Base-by-base conservation (phyloP, 2,329 filamentous ascomycete genomes). In the Neofusicoccum laricinum region DNA sequence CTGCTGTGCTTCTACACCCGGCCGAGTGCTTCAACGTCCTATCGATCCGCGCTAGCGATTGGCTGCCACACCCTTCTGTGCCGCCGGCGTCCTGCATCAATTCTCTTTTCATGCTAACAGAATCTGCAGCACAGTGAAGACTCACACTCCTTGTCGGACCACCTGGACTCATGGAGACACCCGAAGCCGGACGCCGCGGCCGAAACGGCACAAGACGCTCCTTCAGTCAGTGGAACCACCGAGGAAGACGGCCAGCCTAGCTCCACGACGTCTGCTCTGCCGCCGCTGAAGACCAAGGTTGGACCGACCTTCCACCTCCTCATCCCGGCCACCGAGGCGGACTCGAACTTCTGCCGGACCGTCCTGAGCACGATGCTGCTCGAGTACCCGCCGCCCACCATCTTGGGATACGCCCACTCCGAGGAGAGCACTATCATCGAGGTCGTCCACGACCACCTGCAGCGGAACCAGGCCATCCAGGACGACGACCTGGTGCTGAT, bases 401-500 rank as follows among this genome's bases (percentile, higher is more conserved):
- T 86, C 34, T 76, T 87, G 66, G 80, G 80, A 51, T 82, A 82
- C 15, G 73, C 77, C 58, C 73, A 59, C 68, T 17, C 63, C 58
- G 79, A 82, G 71, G 73, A 82, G 51, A 78, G 78, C 46, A 80
- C 78, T 63, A 72, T 85, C 15, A 73, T 75, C 7, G 62, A 48
- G 15, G 46, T 46, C 21, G 78, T 83, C 34, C 73, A 81, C 63
- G 73, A 79, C 8, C 86, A 83, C 64, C 73, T 87, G 32, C 76
- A 78, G 12, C 40, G 17, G 4, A 77, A 79, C 55, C 77, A 75
- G 34, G 79, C 79, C n/a, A 78, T 85, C 17, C 76, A 79, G 25
- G 80, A 87, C 64, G 79, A 85, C 19, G 88, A 91, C 71, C 74
- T 91, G 32, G 82, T 89, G 7, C 75, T 90, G 64, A 79, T 90